A percentile compares a stretch with the other conserved stretches of the same genome.
These are phyloP conservation scores for Sphaceloma murrayae DNA, from an alignment of 2,329 filamentous ascomycete genomes.

Conservation along the genomic window DNA sequence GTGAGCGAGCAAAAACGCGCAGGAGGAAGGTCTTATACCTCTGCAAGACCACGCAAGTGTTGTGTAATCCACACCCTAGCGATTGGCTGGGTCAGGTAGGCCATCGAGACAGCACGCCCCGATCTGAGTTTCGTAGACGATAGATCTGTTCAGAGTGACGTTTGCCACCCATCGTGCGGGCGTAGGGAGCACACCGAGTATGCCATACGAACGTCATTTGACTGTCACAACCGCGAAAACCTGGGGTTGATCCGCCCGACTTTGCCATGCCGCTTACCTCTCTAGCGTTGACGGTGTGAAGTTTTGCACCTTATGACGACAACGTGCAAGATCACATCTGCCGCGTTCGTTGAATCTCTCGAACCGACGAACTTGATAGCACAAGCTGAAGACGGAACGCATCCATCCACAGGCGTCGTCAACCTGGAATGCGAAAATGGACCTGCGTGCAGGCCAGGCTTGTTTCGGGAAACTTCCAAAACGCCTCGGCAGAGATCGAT, in stretches of 20 bases:
- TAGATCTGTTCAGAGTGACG: slow-evolving; percentile 4
- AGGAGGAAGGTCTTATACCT: slow-evolving; percentile 4
- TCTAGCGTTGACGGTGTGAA: neutral
- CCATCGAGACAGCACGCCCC: neutral
- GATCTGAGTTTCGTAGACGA: slow-evolving; percentile 1
- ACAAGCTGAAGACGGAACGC: too few species aligned
- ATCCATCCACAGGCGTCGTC: too few species aligned
- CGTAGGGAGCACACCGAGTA: neutral
- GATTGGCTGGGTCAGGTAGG: slow-evolving; percentile 7
- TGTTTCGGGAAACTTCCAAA: too few species aligned
- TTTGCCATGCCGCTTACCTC: neutral
- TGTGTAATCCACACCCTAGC: slow-evolving; percentile 11
- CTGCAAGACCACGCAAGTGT: neutral
- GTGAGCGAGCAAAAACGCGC: too few species aligned
- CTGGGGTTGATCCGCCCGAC: slow-evolving; percentile 11
- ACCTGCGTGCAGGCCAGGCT: too few species aligned
- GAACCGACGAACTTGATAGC: too few species aligned
- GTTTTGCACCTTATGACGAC: neutral
- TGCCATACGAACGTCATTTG: slow-evolving; percentile 10
- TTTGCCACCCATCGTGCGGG: slow-evolving; percentile 1
- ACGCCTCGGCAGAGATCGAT: too few species aligned
- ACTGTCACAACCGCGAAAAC: slow-evolving; percentile 7
- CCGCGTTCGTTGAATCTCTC: too few species aligned
- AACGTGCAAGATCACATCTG: too few species aligned
- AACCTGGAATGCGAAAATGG: too few species aligned